phyloP scores from a whole-genome alignment of 176 grass and related monocot genomes.

The Neostapfia colusana region DNA sequence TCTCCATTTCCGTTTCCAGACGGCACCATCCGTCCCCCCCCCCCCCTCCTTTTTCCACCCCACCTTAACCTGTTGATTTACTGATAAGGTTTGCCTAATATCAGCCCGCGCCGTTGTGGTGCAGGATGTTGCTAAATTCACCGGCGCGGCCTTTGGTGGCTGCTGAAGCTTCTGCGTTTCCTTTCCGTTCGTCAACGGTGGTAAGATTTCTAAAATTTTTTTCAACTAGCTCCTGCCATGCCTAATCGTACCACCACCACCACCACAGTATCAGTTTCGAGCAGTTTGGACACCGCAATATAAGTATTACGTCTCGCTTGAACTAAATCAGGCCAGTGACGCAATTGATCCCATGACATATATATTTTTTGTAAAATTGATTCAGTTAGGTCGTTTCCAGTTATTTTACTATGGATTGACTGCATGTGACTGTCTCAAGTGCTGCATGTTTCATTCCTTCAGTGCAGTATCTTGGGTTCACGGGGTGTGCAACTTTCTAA shows the following conservation, averaged over 20 bases:
- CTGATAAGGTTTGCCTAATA: background rate
- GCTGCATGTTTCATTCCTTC: constrained; percentile 10
- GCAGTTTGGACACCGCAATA: background rate
- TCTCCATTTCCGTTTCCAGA: background rate
- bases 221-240: background rate
- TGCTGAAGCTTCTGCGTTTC: constrained; percentile 33
- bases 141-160: constrained; percentile 32
- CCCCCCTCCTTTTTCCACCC: background rate
- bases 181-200: constrained; percentile 44
- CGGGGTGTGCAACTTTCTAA: background rate
- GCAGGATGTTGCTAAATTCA: constrained; percentile 48
- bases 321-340: background rate
- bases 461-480: constrained; percentile 39
- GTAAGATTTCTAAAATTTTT: constrained; percentile 55
- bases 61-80: background rate
- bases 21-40: background rate
- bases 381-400: background rate
- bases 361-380: background rate
- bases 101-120: background rate
- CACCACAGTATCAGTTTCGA: background rate
- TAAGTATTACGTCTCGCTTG: background rate
- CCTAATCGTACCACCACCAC: background rate
- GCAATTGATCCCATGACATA: no score
- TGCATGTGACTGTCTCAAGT: background rate
- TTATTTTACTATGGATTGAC: background rate